Base-by-base conservation (phyloP, 192 early-diverging fungal species). In the Gryganskiella cystojenkinii region DNA sequence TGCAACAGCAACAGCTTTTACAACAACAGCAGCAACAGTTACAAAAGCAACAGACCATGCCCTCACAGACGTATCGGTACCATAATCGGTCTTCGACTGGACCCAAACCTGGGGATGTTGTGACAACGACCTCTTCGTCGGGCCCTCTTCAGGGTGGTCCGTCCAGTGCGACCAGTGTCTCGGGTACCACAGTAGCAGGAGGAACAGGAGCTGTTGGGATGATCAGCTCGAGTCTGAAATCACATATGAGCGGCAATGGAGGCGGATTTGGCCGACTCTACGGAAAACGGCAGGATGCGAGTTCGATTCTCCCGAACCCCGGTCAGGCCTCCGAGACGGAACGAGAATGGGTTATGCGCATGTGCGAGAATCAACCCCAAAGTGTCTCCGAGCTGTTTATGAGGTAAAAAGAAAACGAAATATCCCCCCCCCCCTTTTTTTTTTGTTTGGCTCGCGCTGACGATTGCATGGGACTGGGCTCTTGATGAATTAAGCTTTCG, bases 361-460 rank as follows among this genome's bases (percentile, higher is more conserved):
- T 83, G 76, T 85, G 86, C 15, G 61, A 66, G 14, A 83, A 81
- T 49, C 89, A 91, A 7, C 86, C 89, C 1, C 80, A 81, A 43
- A 85, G 87, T 44, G 81, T 88, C 9, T 64, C 78, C 2, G 70
- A 79, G 10, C 45, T 92, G 30, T 92, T 93, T 22, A 51, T 51
- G 5, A 25, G 49, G 20, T 51, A 51, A 25, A 2, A 25, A 8
- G 24, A 51, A 24, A 19, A 22, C 3, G 22, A 11, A 51, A 8
- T 8, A 51, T 24, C 10, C 49, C 22, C 2, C n/a, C 2, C 3
- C 7, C 25, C 51, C 11, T 51, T 33, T 52, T 52, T n/a, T 52
- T 52, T 52, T 52, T 52, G n/a, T 22, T 51, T 51, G 17, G n/a
- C 24, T 46, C 17, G 15, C 45, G 45, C 15, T 15, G 45, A 20